phyloP scores from a whole-genome alignment of 176 grass and related monocot species.

The Eleusine indica region DNA sequence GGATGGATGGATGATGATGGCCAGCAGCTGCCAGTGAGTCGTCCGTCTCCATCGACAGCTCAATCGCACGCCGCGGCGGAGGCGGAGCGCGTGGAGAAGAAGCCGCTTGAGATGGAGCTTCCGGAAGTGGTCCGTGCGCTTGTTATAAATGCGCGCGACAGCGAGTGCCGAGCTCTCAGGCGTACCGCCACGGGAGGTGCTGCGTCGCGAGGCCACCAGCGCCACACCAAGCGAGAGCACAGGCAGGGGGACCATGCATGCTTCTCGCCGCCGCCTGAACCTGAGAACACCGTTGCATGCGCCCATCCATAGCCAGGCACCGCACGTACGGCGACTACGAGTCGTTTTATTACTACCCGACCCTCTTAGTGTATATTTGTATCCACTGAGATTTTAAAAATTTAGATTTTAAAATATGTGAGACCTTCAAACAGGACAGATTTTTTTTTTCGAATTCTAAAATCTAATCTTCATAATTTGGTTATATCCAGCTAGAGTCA shows the following conservation, averaged over 20 bases:
- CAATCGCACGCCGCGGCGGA: neutral
- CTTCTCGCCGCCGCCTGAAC: neutral
- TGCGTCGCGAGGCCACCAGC: constrained; percentile 29
- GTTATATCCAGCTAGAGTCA: too few species aligned
- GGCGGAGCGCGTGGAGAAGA: neutral
- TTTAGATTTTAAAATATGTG: too few species aligned
- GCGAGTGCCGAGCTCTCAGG: constrained; percentile 32
- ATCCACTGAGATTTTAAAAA: too few species aligned
- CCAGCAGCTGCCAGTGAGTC: neutral
- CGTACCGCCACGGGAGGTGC: constrained; percentile 43
- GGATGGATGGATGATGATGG: too few species aligned
- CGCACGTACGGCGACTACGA: neutral
- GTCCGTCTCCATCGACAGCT: constrained; percentile 25
- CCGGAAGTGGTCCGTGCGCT: constrained; percentile 46
- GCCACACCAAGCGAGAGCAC: neutral
- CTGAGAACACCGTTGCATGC: constrained; percentile 12
- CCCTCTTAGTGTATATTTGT: too few species aligned
- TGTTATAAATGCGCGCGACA: constrained; percentile 34
- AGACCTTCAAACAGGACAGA: too few species aligned
- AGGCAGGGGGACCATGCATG: neutral
- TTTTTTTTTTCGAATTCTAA: too few species aligned
- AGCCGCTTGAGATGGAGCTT: neutral
- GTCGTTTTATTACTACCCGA: neutral
- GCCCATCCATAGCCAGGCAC: neutral
- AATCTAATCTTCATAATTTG: too few species aligned